A percentile compares a stretch with the other conserved stretches of the same genome.
phyloP scores from a whole-genome alignment of 352 stramenopile species.

The Hyaloperonospora arabidopsidis region DNA sequence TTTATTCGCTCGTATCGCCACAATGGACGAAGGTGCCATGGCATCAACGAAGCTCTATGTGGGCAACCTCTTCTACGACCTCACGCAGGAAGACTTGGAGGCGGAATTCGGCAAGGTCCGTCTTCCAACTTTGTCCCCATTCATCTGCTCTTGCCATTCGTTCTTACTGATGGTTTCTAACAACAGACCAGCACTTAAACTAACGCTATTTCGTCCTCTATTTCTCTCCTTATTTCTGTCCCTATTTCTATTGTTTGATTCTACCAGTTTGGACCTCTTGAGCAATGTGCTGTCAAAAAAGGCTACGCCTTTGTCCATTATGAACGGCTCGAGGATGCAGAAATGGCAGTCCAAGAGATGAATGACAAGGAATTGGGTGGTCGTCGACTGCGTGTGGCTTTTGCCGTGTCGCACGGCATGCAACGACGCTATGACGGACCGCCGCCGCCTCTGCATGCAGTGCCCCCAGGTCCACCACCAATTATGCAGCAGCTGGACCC shows the following conservation, averaged over 20 bases:
- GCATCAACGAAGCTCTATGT: slow-evolving; percentile 62
- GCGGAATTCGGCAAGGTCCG: slow-evolving; percentile 39
- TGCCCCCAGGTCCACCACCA: slow-evolving; percentile 1
- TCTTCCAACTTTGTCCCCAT: no score
- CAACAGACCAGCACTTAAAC: no score
- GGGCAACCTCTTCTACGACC: slow-evolving; percentile 51
- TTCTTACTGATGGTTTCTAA: no score
- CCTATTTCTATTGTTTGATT: not conserved
- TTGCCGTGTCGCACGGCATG: slow-evolving; percentile 29
- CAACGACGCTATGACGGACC: slow-evolving; percentile 25
- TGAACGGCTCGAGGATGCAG: slow-evolving; percentile 34
- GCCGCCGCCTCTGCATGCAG: slow-evolving; percentile 7
- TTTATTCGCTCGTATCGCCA: not conserved
- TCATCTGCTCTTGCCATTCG: no score
- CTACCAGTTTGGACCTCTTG: slow-evolving; percentile 39
- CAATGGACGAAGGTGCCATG: slow-evolving; percentile 16
- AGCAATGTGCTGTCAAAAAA: slow-evolving; percentile 46
- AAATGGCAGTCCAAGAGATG: slow-evolving; percentile 42
- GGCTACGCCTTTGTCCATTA: slow-evolving; percentile 57
- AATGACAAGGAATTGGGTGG: slow-evolving; percentile 41
- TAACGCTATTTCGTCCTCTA: not conserved
- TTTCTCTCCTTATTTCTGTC: slow-evolving; percentile 5
- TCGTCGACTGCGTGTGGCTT: slow-evolving; percentile 38
- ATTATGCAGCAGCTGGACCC: slow-evolving; percentile 2
- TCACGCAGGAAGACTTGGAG: slow-evolving; percentile 39